Evolutionary conservation across 129 eudicot genomes (phyloP), one percentile per base, ranked within the genome.

Genomic region (Erigeron canadensis): DNA sequence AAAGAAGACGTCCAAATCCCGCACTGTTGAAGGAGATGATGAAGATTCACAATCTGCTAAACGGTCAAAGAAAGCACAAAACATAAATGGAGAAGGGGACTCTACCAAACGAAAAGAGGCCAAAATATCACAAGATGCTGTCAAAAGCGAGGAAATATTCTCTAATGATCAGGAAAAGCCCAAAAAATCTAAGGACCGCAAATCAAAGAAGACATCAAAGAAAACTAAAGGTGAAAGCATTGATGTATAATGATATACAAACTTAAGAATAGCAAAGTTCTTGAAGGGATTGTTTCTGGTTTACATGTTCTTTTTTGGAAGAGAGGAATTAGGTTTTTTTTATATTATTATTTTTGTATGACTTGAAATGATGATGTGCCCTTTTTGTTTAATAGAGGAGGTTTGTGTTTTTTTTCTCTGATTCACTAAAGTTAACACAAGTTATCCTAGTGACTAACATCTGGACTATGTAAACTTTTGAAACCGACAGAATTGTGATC

Each of bases 161-260:
- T 47, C 78, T 10, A 60, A 41, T 13, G 81, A 84, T 74, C 72
- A 67, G 23, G 84, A 79, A 70, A 81, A 79, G 56, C 51, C 72
- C 58, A 79, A 79, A 69, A 85, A 73, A 17, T n/a, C 16, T 2
- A 82, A 77, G 84, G 85, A 81, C 37, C 10, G 65, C 66, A 88
- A 72, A 76, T 87, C 44, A 74, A 82, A 84, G 79, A 82, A 83
- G 81, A 80, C 77, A 76, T 70, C 78, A 76, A 80, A 67, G 74
- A 83, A 41, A 45, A 10, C 69, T 0, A 77, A 75, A 61, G 77
- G 64, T 21, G 73, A 64, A 47, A 66, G 45, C 23, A 6, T 44
- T 53, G 76, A 80, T 58, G 81, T 23, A 45, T 73, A 67, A 68
- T 75, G 83, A 48, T 48, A 48, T 15, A 48, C 19, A 19, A 7